Evolutionary conservation across 169 alveolate genomes (phyloP), one percentile per base, ranked within the genome.

Genomic region (Theileria parva): DNA sequence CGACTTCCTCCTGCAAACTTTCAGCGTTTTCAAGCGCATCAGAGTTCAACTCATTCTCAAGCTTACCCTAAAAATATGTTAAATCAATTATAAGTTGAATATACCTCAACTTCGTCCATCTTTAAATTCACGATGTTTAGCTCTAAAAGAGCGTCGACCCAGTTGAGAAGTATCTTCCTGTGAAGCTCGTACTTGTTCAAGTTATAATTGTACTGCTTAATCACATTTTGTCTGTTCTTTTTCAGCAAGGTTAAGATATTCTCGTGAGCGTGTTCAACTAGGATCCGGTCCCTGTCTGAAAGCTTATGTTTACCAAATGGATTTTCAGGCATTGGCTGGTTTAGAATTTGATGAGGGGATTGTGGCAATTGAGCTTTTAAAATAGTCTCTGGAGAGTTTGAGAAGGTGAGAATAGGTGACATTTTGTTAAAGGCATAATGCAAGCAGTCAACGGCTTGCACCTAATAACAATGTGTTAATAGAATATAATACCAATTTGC

Each of bases 331-430:
- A 63, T 27, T 23, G 71, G 25, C 11, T 63, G 71, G 39, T 63
- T 39, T 8, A 34, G n/a, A 63, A 63, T 19, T 2, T 57, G 17
- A 30, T 4, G 39, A 63, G 17, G 53, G 15, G 53, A 44, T 28
- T 25, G 50, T 19, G 77, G 1, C 12, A 27, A 37, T 37, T 37
- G 23, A 13, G 44, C 65, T 37, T 51, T 17, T 50, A 44, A 44
- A 13, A 23, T 68, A 3, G 77, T 13, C 44, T 19, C 21, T 7
- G 77, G 21, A 23, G 66, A 50, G 44, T 66, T 23, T 27, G 70
- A 57, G n/a, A 67, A 25, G 15, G 88, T 12, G 37, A 68, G 68
- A 21, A 83, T 69, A 27, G 89, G 89, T 44, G 86, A 19, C 15
- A 25, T 32, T 23, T 6, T 57, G 78, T 75, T 39, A 65, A 83